Evolutionary conservation across 805 yeast genomes (phyloP).

Genomic region (Komagataella phaffii): DNA sequence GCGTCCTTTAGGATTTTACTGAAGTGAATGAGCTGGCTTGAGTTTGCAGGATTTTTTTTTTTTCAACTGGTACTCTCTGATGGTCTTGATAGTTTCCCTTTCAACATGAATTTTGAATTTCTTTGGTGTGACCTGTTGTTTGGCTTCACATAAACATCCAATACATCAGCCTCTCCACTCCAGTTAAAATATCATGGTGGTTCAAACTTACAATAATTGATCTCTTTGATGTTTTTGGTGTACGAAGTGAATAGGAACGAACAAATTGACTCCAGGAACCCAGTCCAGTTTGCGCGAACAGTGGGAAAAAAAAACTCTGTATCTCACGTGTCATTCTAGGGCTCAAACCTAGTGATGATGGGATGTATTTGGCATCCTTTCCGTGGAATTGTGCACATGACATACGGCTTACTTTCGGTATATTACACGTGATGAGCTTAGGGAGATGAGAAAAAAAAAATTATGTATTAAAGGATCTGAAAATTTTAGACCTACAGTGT

Average conservation of each 20-base stretch:
- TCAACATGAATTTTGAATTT: not conserved
- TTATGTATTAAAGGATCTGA: slow-evolving; percentile 2
- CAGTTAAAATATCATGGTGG: not conserved
- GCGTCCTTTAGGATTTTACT: not conserved
- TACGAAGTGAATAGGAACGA: not conserved
- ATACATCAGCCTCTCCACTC: not conserved
- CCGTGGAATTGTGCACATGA: not conserved
- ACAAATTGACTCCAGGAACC: not conserved
- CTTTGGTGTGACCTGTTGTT: not conserved
- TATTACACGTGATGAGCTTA: not conserved
- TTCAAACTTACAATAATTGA: not conserved
- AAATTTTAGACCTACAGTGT: not conserved
- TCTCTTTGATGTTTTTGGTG: not conserved
- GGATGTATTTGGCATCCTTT: not conserved
- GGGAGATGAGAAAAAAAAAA: not conserved
- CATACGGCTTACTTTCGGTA: not conserved
- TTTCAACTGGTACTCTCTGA: not conserved
- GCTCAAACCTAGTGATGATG: not conserved
- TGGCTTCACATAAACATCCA: not conserved
- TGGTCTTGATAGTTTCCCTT: not conserved
- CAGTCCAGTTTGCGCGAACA: not conserved
- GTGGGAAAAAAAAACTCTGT: not conserved
- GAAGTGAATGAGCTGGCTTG: not conserved
- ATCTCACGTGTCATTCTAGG: not conserved
- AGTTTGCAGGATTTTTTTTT: not conserved